Evolutionary conservation across 2,329 filamentous ascomycete species (phyloP).

Genomic region (Fusarium falciforme): DNA sequence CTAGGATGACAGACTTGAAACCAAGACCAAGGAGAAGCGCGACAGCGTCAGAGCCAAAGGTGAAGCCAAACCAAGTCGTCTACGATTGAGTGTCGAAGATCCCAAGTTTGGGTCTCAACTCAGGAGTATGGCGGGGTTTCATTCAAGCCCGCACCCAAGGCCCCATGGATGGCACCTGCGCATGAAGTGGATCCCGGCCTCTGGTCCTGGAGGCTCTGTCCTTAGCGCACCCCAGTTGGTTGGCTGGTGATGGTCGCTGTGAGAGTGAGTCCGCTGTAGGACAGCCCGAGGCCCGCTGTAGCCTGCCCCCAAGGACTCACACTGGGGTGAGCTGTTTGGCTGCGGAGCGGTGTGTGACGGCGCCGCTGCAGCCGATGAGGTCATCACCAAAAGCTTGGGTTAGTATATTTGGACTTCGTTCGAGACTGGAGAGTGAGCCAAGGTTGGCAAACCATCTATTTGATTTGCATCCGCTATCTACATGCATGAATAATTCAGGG

Average conservation of each 20-base stretch:
- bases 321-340: neutral
- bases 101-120: constrained; percentile 26
- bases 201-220: constrained; percentile 9
- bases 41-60: constrained; percentile 28
- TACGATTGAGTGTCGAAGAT: constrained; percentile 20
- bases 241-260: constrained; percentile 32
- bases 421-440: neutral
- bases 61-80: constrained; percentile 17
- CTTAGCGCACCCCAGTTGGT: constrained; percentile 22
- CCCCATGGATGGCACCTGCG: neutral
- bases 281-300: neutral
- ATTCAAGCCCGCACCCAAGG: constrained; percentile 22
- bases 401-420: constrained; percentile 30
- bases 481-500: neutral
- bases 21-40: constrained; percentile 10
- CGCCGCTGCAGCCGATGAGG: constrained; percentile 36
- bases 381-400: constrained; percentile 28
- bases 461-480: neutral
- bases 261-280: constrained; percentile 1
- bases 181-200: constrained; percentile 26
- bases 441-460: neutral
- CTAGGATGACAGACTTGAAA: neutral
- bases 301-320: neutral
- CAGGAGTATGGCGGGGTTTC: constrained; percentile 46
- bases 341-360: constrained; percentile 26